phyloP scores from a whole-genome alignment of 78 protist species.

The Dictyostelium discoideum region dicty_2.7 NC_007089.4:960501-961000 shows the following conservation, averaged over 20 bases:
- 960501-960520: too few species aligned
- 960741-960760: slow-evolving; percentile 69
- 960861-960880: slow-evolving; percentile 79
- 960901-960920: slow-evolving; percentile 76
- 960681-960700: background rate
- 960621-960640: background rate
- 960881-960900: slow-evolving; percentile 93
- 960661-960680: background rate
- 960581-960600: background rate
- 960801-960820: slow-evolving; percentile 71
- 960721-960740: slow-evolving; percentile 75
- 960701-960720: background rate
- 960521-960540: too few species aligned
- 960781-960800: slow-evolving; percentile 62
- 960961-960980: slow-evolving; percentile 68
- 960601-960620: background rate
- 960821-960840: slow-evolving; percentile 89
- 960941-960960: slow-evolving; percentile 64
- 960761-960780: slow-evolving; percentile 81
- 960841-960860: slow-evolving; percentile 93
- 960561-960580: background rate
- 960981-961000: slow-evolving; percentile 92
- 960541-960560: background rate
- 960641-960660: background rate
- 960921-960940: slow-evolving; percentile 67